Percentiles rank a stretch among this genome's conserved stretches.
Evolutionary conservation across 352 stramenopile genomes (phyloP).

Genomic region (Pythium oligandrum): DNA sequence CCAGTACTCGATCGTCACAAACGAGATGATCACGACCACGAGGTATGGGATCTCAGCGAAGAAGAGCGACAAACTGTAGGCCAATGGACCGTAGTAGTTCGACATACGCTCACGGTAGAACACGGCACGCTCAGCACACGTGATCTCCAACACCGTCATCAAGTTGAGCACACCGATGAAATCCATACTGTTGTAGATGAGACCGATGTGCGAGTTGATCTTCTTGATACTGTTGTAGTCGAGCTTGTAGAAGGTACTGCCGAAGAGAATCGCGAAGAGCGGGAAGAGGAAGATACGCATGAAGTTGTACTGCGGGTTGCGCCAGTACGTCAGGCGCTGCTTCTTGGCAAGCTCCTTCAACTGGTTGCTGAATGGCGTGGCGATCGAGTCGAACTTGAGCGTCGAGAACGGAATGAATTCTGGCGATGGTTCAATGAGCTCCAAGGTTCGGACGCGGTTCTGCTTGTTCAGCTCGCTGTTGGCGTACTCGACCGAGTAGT

Average conservation of each 20-base stretch:
- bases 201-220: conserved; percentile 52
- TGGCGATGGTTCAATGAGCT: conserved; percentile 5
- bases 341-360: conserved; percentile 28
- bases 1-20: conserved; percentile 62
- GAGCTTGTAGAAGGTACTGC: conserved; percentile 51
- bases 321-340: conserved; percentile 45
- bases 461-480: conserved; percentile 27
- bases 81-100: conserved; percentile 66
- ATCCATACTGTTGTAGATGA: conserved; percentile 68
- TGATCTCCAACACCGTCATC: conserved; percentile 58
- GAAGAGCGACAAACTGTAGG: conserved; percentile 63
- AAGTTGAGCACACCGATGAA: conserved; percentile 59
- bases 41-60: conserved; percentile 61
- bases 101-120: conserved; percentile 69
- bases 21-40: conserved; percentile 35
- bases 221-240: conserved; percentile 18
- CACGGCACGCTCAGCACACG: conserved; percentile 44
- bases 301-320: conserved; percentile 46
- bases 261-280: conserved; percentile 44
- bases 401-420: conserved; percentile 38
- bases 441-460: conserved; percentile 22
- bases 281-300: conserved; percentile 48
- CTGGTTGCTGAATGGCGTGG: conserved; percentile 36
- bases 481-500: conserved; percentile 47
- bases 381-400: conserved; percentile 37